Evolutionary conservation across 352 stramenopile species (phyloP), one percentile per base, ranked within the genome.

Genomic region (Plasmopara viticola): DNA sequence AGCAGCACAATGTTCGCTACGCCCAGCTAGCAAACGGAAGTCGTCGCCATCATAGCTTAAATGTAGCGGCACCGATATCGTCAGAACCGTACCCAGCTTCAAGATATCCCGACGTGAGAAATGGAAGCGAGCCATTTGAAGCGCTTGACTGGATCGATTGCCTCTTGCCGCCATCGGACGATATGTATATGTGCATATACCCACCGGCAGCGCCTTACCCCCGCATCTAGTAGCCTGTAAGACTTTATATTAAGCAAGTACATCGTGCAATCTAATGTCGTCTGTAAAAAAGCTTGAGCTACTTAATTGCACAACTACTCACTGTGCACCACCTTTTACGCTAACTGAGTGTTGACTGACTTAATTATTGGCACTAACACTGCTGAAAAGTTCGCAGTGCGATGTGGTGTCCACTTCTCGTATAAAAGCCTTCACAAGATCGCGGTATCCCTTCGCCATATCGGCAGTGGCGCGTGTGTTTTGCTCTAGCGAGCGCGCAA

Each of bases 121-220:
- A 29, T 44, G 38, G 14, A 40, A 51, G 28, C 15, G 62, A 67
- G n/a, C 57, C 64, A 20, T 48, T 44, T 6, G 72, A 79, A 51
- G 56, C 72, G 20, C 48, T 83, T 43, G 72, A 83, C 57, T 83
- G 72, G 72, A 79, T 83, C 44, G 72, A 80, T 56, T 79, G 69
- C 40, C 40, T 80, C 28, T 53, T 83, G 35, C 72, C 72, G 18
- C 60, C 67, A 6, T 48, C 55, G 9, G 72, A 82, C 33, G 66
- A 74, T 14, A 44, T 50, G 15, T 77, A 75, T 61, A 59, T 62
- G 58, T 62, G 44, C 57, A 68, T 68, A 66, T 78, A 78, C 50
- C 54, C 67, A 41, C 30, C 51, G 17, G 35, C 53, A 20, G 30
- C 41, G 9, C 56, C 64, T 12, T 62, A 33, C 38, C 40, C 57